Conservation (phyloP, 305 asterid genomes). For the Salvia sclarea region DNA sequence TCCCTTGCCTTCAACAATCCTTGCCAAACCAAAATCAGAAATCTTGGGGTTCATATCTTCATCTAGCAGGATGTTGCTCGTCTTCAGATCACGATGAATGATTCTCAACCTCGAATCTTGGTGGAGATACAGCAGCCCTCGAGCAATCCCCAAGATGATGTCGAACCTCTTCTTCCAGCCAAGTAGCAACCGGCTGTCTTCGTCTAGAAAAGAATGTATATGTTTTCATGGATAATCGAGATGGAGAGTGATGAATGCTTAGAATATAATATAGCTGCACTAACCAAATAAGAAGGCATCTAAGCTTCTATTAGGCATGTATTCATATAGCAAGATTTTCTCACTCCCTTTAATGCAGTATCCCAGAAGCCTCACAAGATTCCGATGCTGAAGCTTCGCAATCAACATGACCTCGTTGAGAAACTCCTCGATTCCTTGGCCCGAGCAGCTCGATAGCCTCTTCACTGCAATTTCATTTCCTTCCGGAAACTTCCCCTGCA, state of each 20-base stretch:
- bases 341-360: conserved; percentile 41
- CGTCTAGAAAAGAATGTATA: conserved; percentile 25
- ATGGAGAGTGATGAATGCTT: background rate
- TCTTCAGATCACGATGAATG: conserved; percentile 42
- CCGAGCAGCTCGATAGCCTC: conserved; percentile 40
- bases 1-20: conserved; percentile 35
- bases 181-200: conserved; percentile 22
- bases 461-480: conserved; percentile 48
- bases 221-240: background rate
- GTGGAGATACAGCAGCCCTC: conserved; percentile 47
- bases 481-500: conserved; percentile 42
- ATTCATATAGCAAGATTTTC: no score
- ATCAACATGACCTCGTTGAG: conserved; percentile 43
- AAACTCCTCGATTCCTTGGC: conserved; percentile 47
- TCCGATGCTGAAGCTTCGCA: conserved; percentile 48
- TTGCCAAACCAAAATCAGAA: conserved; percentile 47
- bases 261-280: background rate
- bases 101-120: conserved; percentile 46
- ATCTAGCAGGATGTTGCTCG: conserved; percentile 44
- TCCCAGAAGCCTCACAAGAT: conserved; percentile 46
- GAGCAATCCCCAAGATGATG: conserved; percentile 43
- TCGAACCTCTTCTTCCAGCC: conserved; percentile 42
- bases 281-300: conserved; percentile 45
- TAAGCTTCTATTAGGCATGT: conserved; percentile 47
- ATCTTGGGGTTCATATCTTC: conserved; percentile 50